phyloP scores from a whole-genome alignment of 2,329 filamentous ascomycete species.

The Hypoxylon sp. region DNA sequence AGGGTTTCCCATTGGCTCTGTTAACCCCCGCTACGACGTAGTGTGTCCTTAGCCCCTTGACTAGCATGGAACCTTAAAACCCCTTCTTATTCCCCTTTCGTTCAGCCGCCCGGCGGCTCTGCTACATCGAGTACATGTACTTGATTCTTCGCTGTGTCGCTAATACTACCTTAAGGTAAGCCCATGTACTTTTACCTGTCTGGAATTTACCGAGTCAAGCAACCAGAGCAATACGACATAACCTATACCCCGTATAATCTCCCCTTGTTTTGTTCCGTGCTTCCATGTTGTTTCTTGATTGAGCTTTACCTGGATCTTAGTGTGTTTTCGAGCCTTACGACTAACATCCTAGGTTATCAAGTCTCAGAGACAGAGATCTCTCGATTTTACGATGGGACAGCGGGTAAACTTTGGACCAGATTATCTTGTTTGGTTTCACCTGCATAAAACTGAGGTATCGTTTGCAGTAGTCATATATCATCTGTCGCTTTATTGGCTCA shows the following conservation, averaged over 20 bases:
- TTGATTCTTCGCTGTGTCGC: background rate
- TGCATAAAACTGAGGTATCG: constrained; percentile 21
- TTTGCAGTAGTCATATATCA: constrained; percentile 4
- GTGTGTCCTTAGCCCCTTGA: constrained; percentile 37
- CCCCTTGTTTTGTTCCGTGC: constrained; percentile 41
- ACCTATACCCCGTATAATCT: constrained; percentile 44
- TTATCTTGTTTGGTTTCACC: constrained; percentile 36
- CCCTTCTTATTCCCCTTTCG: constrained; percentile 50
- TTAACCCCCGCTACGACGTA: constrained; percentile 42
- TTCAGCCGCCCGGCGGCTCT: constrained; percentile 44
- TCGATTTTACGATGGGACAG: constrained; percentile 17
- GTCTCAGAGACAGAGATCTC: constrained; percentile 16
- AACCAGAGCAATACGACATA: constrained; percentile 34
- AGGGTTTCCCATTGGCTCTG: constrained; percentile 52
- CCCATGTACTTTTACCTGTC: constrained; percentile 19
- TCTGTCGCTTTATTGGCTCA: background rate
- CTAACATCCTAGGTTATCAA: constrained; percentile 7
- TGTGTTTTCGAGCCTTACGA: constrained; percentile 10
- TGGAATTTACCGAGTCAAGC: constrained; percentile 33
- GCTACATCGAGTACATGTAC: constrained; percentile 31
- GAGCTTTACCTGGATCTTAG: constrained; percentile 15
- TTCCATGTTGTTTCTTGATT: constrained; percentile 33
- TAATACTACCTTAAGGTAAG: background rate
- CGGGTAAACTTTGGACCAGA: constrained; percentile 18
- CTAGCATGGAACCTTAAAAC: constrained; percentile 46